Evolutionary conservation across 108 stramenopile species (phyloP).

Genomic region (Ochromonas danica): DNA sequence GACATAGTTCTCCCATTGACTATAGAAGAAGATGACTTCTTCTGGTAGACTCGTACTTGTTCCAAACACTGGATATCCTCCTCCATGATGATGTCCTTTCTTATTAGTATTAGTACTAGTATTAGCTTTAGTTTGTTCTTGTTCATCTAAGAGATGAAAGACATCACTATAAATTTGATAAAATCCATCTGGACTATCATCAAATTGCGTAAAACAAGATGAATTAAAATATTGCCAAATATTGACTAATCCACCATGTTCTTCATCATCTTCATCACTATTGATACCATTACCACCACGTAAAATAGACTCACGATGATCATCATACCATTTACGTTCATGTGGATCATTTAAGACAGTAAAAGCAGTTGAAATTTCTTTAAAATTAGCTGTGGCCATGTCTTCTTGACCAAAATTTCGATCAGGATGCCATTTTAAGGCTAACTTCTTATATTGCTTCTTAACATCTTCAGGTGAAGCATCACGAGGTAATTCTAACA

Average conservation of each 20-base stretch:
- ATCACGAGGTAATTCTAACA: background rate
- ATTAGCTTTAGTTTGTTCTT: background rate
- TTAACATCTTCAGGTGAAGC: slow-evolving; percentile 34
- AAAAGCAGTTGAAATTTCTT: slow-evolving; percentile 46
- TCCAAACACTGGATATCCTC: slow-evolving; percentile 20
- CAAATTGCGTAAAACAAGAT: slow-evolving; percentile 40
- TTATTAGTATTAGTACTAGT: no score
- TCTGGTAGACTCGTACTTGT: background rate
- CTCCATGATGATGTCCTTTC: no score
- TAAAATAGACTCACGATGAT: slow-evolving; percentile 45
- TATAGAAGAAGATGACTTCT: slow-evolving; percentile 42
- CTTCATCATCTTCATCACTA: slow-evolving; percentile 35
- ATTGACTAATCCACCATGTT: slow-evolving; percentile 5
- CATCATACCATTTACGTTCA: slow-evolving; percentile 51
- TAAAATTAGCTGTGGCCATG: slow-evolving; percentile 28
- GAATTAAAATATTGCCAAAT: slow-evolving; percentile 36
- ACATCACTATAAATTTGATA: slow-evolving; percentile 40
- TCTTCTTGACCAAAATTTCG: slow-evolving; percentile 42
- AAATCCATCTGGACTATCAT: slow-evolving; percentile 42
- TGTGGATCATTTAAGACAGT: slow-evolving; percentile 46
- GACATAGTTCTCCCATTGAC: slow-evolving; percentile 26
- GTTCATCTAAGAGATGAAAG: slow-evolving; percentile 17
- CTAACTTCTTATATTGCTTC: slow-evolving; percentile 41
- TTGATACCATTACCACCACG: slow-evolving; percentile 37
- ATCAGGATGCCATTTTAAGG: slow-evolving; percentile 51